Evolutionary conservation across 2,329 filamentous ascomycete species (phyloP).

Genomic region (Aspergillus sp.): DNA sequence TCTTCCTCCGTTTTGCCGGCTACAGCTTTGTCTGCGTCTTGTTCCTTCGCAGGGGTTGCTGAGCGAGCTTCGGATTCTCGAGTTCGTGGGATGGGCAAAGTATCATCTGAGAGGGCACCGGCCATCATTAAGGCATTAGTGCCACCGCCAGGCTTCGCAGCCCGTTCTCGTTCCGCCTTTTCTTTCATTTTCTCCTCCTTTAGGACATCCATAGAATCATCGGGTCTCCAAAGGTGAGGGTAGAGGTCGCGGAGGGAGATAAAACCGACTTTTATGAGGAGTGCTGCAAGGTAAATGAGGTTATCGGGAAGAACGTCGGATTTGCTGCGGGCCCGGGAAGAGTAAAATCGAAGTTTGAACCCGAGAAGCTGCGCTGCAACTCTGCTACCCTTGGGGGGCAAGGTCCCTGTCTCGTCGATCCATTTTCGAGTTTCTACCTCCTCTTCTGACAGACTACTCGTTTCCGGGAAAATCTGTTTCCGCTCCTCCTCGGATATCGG

Average conservation of each 20-base stretch:
- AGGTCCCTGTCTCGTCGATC: slow-evolving; percentile 74
- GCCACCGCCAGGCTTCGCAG: slow-evolving; percentile 63
- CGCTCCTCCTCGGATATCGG: slow-evolving; percentile 58
- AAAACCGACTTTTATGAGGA: slow-evolving; percentile 96
- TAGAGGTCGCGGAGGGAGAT: slow-evolving; percentile 89
- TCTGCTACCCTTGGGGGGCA: slow-evolving; percentile 80
- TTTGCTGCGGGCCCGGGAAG: slow-evolving; percentile 69
- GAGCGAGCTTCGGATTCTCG: slow-evolving; percentile 52
- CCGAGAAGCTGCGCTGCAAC: slow-evolving; percentile 92
- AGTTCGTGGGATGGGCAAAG: slow-evolving; percentile 44
- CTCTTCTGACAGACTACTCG: slow-evolving; percentile 38
- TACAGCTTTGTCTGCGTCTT: slow-evolving; percentile 40
- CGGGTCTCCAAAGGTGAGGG: slow-evolving; percentile 80
- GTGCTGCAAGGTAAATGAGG: slow-evolving; percentile 81
- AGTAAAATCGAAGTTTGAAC: slow-evolving; percentile 96
- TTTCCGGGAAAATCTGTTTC: slow-evolving; percentile 41
- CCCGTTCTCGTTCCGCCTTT: slow-evolving; percentile 71
- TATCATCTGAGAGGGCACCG: slow-evolving; percentile 81
- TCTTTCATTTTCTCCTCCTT: slow-evolving; percentile 67
- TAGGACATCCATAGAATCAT: slow-evolving; percentile 74
- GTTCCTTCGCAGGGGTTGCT: slow-evolving; percentile 51
- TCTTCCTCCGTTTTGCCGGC: slow-evolving; percentile 39
- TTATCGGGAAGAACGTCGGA: slow-evolving; percentile 83
- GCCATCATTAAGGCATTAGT: slow-evolving; percentile 84
- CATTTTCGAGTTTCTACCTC: slow-evolving; percentile 62